A percentile compares a stretch with the other conserved stretches of the same genome.
Evolutionary conservation across 2,329 filamentous ascomycete genomes (phyloP).

Genomic region (Escovopsis sp.): DNA sequence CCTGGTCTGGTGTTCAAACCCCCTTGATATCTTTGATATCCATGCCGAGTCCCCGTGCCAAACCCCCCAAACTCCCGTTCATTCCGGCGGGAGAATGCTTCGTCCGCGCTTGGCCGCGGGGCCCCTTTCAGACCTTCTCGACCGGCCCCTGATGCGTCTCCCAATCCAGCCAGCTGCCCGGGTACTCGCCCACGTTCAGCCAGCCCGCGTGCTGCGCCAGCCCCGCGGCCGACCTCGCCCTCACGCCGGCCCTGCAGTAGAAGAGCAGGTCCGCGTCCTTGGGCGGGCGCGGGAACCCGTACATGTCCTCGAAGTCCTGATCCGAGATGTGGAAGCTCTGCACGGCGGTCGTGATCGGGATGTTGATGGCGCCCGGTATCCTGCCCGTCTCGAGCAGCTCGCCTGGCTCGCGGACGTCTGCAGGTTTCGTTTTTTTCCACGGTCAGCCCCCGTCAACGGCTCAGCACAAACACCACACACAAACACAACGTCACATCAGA

Average conservation of each 20-base stretch:
- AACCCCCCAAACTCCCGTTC: not conserved
- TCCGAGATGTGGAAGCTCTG: conserved; percentile 64
- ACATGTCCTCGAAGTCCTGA: conserved; percentile 71
- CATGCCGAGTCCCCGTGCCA: not conserved
- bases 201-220: conserved; percentile 69
- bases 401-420: conserved; percentile 57
- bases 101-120: too few relatives aligned
- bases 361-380: conserved; percentile 71
- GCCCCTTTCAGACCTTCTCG: conserved; percentile 12
- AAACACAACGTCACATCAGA: too few relatives aligned
- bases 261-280: conserved; percentile 53
- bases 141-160: conserved; percentile 49
- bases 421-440: not conserved
- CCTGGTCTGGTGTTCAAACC: not conserved
- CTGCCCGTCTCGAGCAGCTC: conserved; percentile 50
- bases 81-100: not conserved
- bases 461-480: not conserved
- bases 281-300: conserved; percentile 57
- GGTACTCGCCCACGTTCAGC: conserved; percentile 54
- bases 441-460: too few relatives aligned
- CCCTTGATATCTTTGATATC: not conserved
- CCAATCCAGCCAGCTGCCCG: conserved; percentile 77
- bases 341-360: conserved; percentile 62
- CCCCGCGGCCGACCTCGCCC: conserved; percentile 61
- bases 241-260: conserved; percentile 85